Evolutionary conservation across 1,139 yeast genomes (phyloP), one percentile per base, ranked within the genome.

Genomic region (Sporopachydermia cereana): DNA sequence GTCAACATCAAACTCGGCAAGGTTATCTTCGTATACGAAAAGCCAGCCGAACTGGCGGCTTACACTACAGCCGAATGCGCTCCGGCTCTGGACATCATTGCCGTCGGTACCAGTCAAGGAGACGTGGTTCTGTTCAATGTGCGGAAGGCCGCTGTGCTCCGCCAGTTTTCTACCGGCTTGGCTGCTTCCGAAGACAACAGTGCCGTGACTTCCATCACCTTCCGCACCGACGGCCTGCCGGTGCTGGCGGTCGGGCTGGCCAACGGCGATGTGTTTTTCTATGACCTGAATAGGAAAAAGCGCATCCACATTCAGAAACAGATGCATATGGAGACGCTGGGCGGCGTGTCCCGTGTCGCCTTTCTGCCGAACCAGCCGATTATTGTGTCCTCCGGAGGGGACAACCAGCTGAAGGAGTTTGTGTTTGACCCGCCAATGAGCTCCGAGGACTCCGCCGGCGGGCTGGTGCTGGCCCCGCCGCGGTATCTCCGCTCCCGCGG

Each of bases 361-460:
- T 93, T 86, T 61, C 69, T 93, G 49, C 83, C 85, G 53, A 97
- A 97, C 2, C 97, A 91, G 64, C 93, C 98, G 0, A 79, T 93
- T 31, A 68, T 88, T 22, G 80, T 91, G n/a, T 82, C 96, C 2
- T 79, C 83, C 44, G 97, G 98, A 55, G 93, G 86, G 42, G 98
- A 93, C 60, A 93, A 93, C 62, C 77, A 79, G 45, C 69, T 93
- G 53, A 84, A 85, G 54, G 98, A 93, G 62, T 84, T 72, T 57
- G 96, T 89, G 0, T 93, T 93, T 64, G 99, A 91, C 63, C 96
- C 96, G 2, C 74, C 91, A 2, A 77, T 91, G 0, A 70, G 82
- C 16, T 67, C 81, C n/a, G 75, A 78, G 52, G 62, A 74, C 2
- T 64, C 79, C 0, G 53, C 56, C 24, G 62, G 57, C 30, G 53